Base-by-base conservation (phyloP, 108 stramenopile species). In the Ochromonas danica region DNA sequence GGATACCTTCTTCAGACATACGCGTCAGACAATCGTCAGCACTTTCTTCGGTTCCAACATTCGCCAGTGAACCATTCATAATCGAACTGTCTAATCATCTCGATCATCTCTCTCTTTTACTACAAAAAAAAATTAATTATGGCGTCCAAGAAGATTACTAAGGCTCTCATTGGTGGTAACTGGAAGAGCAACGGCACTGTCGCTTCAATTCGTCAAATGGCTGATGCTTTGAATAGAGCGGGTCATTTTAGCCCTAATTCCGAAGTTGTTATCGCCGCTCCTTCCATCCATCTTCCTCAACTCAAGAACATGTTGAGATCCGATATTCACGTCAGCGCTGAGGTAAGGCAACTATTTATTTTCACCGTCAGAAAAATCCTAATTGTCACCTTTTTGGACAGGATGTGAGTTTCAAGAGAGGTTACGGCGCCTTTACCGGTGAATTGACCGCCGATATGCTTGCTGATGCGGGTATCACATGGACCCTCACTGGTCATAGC, bases 401-500 rank as follows among this genome's bases (percentile, higher is more conserved):
- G 79, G 62, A 83, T 78, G 27, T 79, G 2, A 33, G 72, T 25
- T 83, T 43, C 78, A 79, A 28, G 39, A 63, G 25, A 31, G 72
- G 72, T 28, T 75, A 75, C 40, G 72, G 72, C 25, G 72, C 72
- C 10, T 75, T 42, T 41, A 75, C 72, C 27, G 72, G 72, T 57
- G 72, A 75, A 60, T 27, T 57, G 6, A 33, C n/a, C 38, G 31
- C 72, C 10, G 72, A 75, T 35, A 75, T 75, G 72, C 40, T 75
- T 27, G 36, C 41, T 27, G 72, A 75, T 60, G 25, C 45, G 14
- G 72, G 72, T 27, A 75, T 75, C 40, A 27, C 3, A 38, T 75
- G 72, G 72, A 75, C 72, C 6, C 25, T 75, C 10, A 75, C 72
- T 75, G 72, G 99, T 41, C 99, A 99, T 89, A 92, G 91, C 17